These are phyloP conservation scores for Chaetomiaceae sp. DNA, from an alignment of 2,329 filamentous ascomycete species.

Conservation along the genomic window DNA sequence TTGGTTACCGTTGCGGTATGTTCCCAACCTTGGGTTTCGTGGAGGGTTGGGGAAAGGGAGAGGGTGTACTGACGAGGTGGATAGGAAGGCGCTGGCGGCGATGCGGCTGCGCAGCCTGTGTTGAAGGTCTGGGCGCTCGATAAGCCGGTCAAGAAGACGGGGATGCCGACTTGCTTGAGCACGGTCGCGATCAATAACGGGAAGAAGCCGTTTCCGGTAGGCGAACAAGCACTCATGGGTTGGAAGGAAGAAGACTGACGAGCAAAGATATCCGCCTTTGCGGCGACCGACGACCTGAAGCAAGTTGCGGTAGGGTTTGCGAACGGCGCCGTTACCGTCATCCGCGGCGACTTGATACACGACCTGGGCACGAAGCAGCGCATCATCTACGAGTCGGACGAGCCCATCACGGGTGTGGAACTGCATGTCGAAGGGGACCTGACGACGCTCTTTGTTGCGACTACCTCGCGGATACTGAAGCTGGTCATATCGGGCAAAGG, in stretches of 20 bases:
- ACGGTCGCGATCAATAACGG: constrained; percentile 84
- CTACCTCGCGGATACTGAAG: constrained; percentile 81
- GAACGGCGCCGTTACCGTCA: constrained; percentile 89
- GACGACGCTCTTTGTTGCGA: constrained; percentile 87
- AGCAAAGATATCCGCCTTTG: constrained; percentile 74
- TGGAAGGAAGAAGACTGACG: neutral
- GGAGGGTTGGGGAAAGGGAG: constrained; percentile 17
- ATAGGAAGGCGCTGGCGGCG: constrained; percentile 5
- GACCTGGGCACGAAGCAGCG: constrained; percentile 91
- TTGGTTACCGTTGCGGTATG: constrained; percentile 72
- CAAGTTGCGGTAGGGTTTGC: constrained; percentile 95
- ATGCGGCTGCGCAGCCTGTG: constrained; percentile 58
- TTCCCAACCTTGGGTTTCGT: neutral
- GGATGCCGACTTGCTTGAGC: constrained; percentile 80
- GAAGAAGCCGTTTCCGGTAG: constrained; percentile 79
- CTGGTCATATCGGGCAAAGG: constrained; percentile 82
- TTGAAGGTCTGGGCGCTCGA: constrained; percentile 98
- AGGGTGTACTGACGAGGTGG: neutral
- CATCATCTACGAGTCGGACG: constrained; percentile 93
- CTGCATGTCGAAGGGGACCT: constrained; percentile 57
- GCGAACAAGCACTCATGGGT: neutral
- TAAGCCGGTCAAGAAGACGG: constrained; percentile 90
- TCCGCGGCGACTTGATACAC: constrained; percentile 90
- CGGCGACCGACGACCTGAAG: constrained; percentile 79
- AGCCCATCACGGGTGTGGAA: constrained; percentile 89